These are phyloP conservation scores for Apiospora hydei DNA, from an alignment of 2,329 filamentous ascomycete species.

Conservation along the genomic window DNA sequence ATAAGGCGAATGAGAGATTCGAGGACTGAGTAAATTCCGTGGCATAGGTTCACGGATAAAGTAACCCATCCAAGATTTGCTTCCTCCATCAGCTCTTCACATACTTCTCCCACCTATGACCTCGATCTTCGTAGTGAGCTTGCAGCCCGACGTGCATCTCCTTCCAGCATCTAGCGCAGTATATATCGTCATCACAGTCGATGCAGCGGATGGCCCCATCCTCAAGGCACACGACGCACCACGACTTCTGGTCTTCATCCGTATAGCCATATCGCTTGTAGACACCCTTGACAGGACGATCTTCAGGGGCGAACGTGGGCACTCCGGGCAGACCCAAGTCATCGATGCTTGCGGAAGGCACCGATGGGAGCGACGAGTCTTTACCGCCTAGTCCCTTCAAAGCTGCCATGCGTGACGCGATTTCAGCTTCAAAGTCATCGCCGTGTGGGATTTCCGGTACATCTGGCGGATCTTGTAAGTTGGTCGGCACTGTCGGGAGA, in stretches of 20 bases:
- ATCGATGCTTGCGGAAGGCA: conserved; percentile 41
- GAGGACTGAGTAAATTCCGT: background rate
- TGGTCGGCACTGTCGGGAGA: conserved; percentile 56
- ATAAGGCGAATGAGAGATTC: background rate
- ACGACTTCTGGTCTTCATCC: conserved; percentile 76
- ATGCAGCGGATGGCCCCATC: conserved; percentile 77
- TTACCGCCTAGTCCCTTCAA: conserved; percentile 47
- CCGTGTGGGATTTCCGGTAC: conserved; percentile 32
- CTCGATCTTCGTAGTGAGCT: conserved; percentile 74
- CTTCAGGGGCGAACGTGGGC: conserved; percentile 57
- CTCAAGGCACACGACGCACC: conserved; percentile 85
- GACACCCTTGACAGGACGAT: conserved; percentile 49
- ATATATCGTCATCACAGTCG: conserved; percentile 75
- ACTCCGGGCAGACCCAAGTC: conserved; percentile 55
- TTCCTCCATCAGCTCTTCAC: conserved; percentile 43
- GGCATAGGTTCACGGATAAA: background rate
- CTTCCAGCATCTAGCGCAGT: conserved; percentile 80
- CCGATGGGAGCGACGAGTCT: conserved; percentile 36
- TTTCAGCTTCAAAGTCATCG: conserved; percentile 51
- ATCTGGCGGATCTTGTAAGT: conserved; percentile 47
- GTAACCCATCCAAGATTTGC: background rate
- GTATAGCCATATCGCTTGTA: conserved; percentile 56
- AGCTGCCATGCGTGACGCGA: conserved; percentile 60
- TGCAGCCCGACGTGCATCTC: conserved; percentile 78
- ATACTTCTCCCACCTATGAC: conserved; percentile 72